Evolutionary conservation across 805 yeast species (phyloP), one percentile per base, ranked within the genome.

Genomic region (Candida sphagnicola): DNA sequence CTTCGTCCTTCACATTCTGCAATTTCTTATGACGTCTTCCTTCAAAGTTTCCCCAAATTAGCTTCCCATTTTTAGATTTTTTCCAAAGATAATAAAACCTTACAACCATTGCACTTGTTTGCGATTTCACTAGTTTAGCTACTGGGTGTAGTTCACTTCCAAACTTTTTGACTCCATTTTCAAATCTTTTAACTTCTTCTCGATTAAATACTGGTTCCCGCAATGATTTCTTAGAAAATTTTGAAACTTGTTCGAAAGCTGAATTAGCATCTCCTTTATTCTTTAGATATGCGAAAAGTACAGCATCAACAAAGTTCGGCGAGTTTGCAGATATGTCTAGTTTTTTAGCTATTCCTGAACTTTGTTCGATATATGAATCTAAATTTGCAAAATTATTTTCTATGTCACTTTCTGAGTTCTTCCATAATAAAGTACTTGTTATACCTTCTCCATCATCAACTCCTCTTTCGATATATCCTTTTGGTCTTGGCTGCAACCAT

Each of bases 41-140:
- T 31, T 79, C 80, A 53, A 63, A 86, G 51, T 82, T 80, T 25
- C 87, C 95, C 95, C 97, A 86, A 13, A 88, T 84, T 30, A 57
- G 54, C 45, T 75, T 80, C 0, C 97, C 97, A 31, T 71, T 70
- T 21, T 74, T 65, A 0, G 95, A 83, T 57, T 90, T 90, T 60
- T 90, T 90, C 98, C 98, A 91, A 38, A 87, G 64, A 51, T 91
- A 91, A 53, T 88, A 91, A 56, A 73, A 89, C 41, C 97, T 63
- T 1, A 91, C 98, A 45, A 89, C 70, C 82, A 82, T 85, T 0
- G 90, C 75, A 39, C 79, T 65, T 0, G 88, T 67, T 49, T 85
- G 95, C 0, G 89, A 74, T 21, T 74, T 74, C n/a, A 91, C 93
- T 40, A 74, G 77, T 53, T 80, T 75, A 46, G 55, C 77, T 0